A percentile compares a stretch with the other conserved stretches of the same genome.
Conservation (phyloP, 306 rosid genomes). For the Ormosia emarginata region DNA sequence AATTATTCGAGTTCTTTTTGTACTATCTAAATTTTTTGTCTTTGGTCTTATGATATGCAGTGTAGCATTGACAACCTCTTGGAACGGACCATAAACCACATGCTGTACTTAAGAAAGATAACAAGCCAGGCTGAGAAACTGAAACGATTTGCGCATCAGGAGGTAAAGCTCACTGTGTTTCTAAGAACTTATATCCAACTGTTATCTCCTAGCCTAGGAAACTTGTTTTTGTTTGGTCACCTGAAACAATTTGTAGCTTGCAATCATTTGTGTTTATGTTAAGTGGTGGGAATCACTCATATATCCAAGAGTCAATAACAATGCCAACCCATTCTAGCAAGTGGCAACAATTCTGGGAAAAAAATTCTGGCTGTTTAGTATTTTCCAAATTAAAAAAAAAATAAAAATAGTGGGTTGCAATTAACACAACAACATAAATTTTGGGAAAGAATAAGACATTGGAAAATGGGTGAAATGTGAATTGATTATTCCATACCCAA, state of each 20-base stretch:
- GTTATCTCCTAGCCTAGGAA: neutral
- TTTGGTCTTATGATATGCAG: conserved; percentile 43
- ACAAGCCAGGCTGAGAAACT: conserved; percentile 70
- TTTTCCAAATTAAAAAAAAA: too few relatives aligned
- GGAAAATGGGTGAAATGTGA: neutral
- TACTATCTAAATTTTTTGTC: neutral
- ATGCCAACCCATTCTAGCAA: too few relatives aligned
- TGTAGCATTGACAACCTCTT: conserved; percentile 90
- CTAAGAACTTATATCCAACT: neutral
- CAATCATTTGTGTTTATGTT: neutral
- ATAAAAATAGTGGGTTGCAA: neutral
- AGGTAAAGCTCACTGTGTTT: conserved; percentile 40
- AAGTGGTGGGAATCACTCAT: too few relatives aligned
- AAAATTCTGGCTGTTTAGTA: too few relatives aligned
- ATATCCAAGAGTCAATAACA: too few relatives aligned
- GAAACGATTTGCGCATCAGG: conserved; percentile 32
- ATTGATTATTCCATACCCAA: neutral
- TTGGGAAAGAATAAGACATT: neutral
- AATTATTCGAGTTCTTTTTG: neutral
- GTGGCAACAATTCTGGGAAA: too few relatives aligned
- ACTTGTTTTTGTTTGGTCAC: neutral
- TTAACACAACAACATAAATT: neutral
- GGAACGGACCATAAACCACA: conserved; percentile 75
- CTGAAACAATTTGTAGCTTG: neutral
- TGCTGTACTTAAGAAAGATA: conserved; percentile 60